Base-by-base conservation (phyloP, 2,329 filamentous ascomycete species). In the Hyphodiscus sp. region DNA sequence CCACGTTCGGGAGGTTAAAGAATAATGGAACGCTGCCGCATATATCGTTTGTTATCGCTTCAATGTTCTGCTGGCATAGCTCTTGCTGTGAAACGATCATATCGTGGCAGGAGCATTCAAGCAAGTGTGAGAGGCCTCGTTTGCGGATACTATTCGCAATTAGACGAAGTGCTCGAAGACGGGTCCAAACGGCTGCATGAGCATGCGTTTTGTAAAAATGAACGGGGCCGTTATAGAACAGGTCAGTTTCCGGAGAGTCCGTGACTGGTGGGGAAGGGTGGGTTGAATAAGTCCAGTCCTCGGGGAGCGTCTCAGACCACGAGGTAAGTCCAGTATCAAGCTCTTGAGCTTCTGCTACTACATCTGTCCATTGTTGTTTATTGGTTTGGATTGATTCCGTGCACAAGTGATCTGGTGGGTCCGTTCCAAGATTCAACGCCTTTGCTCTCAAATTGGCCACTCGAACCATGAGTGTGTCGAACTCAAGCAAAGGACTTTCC, bases 101-200 rank as follows among this genome's bases (percentile, higher is more conserved):
- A 16, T 49, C 30, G 7, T 19, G 43, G 26, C 29, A 26, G 5
- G 16, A 18, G 7, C 15, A 10, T 2, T n/a, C 65, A 53, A 55
- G 10, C 49, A 68, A 23, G 29, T 56, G 8, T 11, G 69, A 69
- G 2, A 59, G 59, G 41, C 38, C 29, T 16, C 47, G 54, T 13
- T 61, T 45, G n/a, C 51, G 51, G 23, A 64, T 60, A 46, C 57
- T 61, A 41, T 59, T 61, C 8, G 59, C 47, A 20, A 63, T 58
- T 3, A 65, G 49, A 7, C 59, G 58, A 20, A 54, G 50, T 29
- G 57, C 58, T 19, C 61, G 62, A 41, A 64, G 61, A 26, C 61
- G 55, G 26, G 59, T 54, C 62, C 61, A 64, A 11, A 63, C 41
- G 4, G 58, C 55, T 20, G 63, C 63, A 49, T 65, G 62, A 19